Percentiles rank a stretch among this genome's conserved stretches.
phyloP scores from a whole-genome alignment of 805 yeast species.

The Saccharomycopsis oosterbeekiorum region DNA sequence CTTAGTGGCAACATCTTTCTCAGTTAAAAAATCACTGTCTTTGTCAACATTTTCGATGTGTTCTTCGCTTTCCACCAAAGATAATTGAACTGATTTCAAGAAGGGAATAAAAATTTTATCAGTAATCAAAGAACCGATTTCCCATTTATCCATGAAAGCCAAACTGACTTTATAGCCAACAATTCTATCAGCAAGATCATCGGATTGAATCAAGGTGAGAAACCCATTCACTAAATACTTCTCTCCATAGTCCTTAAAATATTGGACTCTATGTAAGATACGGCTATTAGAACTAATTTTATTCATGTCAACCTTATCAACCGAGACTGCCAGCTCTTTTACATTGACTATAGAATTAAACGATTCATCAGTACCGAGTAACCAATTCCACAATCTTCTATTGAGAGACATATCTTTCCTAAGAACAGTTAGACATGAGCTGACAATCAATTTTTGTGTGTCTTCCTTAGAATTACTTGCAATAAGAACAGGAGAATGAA shows the following conservation, averaged over 20 bases:
- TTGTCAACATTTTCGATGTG: neutral
- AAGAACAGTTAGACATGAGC: slow-evolving; percentile 59
- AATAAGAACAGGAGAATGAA: slow-evolving; percentile 46
- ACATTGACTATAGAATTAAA: slow-evolving; percentile 1
- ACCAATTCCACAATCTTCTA: slow-evolving; percentile 89
- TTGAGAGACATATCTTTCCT: slow-evolving; percentile 90
- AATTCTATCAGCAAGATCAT: slow-evolving; percentile 27
- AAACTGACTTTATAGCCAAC: slow-evolving; percentile 55
- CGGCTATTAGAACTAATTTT: slow-evolving; percentile 4
- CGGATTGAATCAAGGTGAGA: slow-evolving; percentile 31
- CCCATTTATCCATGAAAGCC: slow-evolving; percentile 90
- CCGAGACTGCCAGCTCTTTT: slow-evolving; percentile 4
- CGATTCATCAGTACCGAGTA: slow-evolving; percentile 62
- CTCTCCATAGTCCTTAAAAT: slow-evolving; percentile 52
- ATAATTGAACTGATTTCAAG: slow-evolving; percentile 30
- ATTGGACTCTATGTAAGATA: slow-evolving; percentile 33
- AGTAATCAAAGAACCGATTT: slow-evolving; percentile 67
- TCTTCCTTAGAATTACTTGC: slow-evolving; percentile 42
- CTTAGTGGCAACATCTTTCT: neutral
- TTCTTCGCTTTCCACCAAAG: slow-evolving; percentile 6
- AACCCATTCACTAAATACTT: slow-evolving; percentile 44
- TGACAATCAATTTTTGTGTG: slow-evolving; percentile 45
- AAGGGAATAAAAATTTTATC: slow-evolving; percentile 64
- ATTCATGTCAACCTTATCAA: slow-evolving; percentile 14
- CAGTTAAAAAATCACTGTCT: neutral